Evolutionary conservation across 345 rosid genomes (phyloP).

Genomic region (Euphorbia pulcherrima): DNA sequence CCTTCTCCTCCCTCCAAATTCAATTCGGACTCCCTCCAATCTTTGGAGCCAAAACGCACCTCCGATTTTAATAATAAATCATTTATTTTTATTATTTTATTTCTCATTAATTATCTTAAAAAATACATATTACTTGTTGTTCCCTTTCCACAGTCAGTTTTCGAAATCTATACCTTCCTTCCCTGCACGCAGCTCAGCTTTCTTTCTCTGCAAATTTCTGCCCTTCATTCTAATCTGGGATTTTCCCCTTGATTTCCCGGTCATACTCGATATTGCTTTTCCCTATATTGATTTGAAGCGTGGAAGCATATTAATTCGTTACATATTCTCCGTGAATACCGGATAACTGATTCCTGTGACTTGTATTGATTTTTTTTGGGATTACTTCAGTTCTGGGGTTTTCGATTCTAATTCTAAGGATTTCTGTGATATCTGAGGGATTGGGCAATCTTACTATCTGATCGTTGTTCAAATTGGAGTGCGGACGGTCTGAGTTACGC

Average conservation of each 20-base stretch:
- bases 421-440: background rate
- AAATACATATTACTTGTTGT: background rate
- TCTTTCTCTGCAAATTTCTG: background rate
- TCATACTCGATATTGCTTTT: background rate
- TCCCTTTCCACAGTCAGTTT: background rate
- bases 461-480: background rate
- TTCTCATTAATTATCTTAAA: background rate
- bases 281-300: background rate
- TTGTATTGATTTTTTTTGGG: background rate
- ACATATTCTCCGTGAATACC: background rate
- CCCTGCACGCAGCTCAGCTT: background rate
- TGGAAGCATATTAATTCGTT: background rate
- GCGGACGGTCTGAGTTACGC: background rate
- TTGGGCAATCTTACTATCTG: background rate
- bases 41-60: constrained; percentile 20
- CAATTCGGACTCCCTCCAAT: background rate
- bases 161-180: background rate
- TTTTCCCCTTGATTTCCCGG: background rate
- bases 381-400: constrained; percentile 17
- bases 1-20: constrained; percentile 10
- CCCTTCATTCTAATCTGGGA: background rate
- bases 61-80: too few species aligned
- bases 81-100: background rate
- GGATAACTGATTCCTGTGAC: background rate
- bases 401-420: background rate